Base-by-base conservation (phyloP, 1,284 basidiomycete genomes). In the Papiliotrema nemorosa region DNA sequence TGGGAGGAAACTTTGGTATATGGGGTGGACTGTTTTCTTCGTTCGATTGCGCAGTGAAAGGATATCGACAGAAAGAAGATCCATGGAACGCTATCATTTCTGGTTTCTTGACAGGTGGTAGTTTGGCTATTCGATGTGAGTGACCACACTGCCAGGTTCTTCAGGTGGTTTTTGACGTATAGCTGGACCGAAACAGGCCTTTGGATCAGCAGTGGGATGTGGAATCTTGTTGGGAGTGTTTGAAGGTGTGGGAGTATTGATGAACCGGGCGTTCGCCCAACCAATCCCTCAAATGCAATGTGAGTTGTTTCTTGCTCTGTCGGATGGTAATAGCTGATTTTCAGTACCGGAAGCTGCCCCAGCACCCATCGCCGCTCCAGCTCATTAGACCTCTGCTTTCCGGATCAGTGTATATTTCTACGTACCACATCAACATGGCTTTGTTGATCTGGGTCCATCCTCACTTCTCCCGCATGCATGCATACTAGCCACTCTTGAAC, bases 61-160 rank as follows among this genome's bases (percentile, higher is more conserved):
- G 92, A 10, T 89, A 84, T 78, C 80, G 96, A 69, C 94, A 98
- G 79, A 98, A 98, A 75, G 96, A 99, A 76, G 96, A 99, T 75
- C 89, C 93, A 46, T 98, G 93, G 92, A 99, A 99, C 73, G 92
- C 92, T 37, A 97, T 99, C 69, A 88, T 96, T 50, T 91, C 94
- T 41, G 94, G 96, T 38, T 98, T 98, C 79, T 83, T 96, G 82
- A 97, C 94, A 25, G 96, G 96, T 76, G 94, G 94, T 51, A 94
- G 89, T 72, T 77, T 99, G 47, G 96, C 96, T 47, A 83, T 90
- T 56, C 83, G 94, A 76, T 88, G 93, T 96, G 75, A 78, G 89
- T 85, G 47, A n/a, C 29, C 24, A 5, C 5, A 14, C 18, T 25
- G 16, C 31, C 36, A 22, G 36, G 3, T 14, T 20, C 12, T 31